These are phyloP conservation scores for Macrolepiota fuliginosa DNA, from an alignment of 768 basidiomycete genomes.

Conservation along the genomic window DNA sequence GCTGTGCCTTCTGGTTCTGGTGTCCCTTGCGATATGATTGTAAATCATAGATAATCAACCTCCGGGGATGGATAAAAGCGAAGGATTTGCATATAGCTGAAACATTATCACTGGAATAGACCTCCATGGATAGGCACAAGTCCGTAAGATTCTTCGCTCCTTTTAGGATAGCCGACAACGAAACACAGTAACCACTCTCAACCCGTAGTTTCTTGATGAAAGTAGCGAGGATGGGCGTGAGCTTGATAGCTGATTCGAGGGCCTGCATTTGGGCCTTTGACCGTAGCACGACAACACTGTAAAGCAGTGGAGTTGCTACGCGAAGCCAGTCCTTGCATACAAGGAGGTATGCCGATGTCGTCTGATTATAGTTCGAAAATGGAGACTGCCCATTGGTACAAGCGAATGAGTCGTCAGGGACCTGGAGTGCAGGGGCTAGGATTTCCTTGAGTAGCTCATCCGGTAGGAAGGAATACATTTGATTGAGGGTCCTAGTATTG, in stretches of 20 bases:
- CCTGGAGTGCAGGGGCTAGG: conserved; percentile 18
- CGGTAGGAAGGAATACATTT: conserved; percentile 16
- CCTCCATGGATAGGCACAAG: conserved; percentile 1
- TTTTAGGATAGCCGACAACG: neutral
- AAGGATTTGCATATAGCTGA: neutral
- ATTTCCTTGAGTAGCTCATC: conserved; percentile 23
- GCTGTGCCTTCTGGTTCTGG: neutral
- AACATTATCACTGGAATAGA: conserved; percentile 9
- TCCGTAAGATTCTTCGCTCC: neutral
- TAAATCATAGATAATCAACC: conserved; percentile 6
- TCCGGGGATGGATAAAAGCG: neutral
- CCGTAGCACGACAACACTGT: conserved; percentile 23
- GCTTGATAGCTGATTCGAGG: conserved; percentile 16
- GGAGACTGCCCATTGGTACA: conserved; percentile 15
- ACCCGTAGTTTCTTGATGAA: conserved; percentile 23
- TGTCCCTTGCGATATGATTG: neutral
- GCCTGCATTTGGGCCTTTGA: conserved; percentile 25
- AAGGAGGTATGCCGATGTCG: conserved; percentile 19
- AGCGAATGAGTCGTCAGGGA: conserved; percentile 18
- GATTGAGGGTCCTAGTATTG: too few species aligned
- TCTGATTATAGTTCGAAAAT: conserved; percentile 14
- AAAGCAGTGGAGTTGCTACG: conserved; percentile 25
- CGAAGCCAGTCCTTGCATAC: conserved; percentile 26
- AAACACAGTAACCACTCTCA: conserved; percentile 20
- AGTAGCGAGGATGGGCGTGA: conserved; percentile 14